These are phyloP conservation scores for Cercospora berteroae DNA, from an alignment of 2,329 filamentous ascomycete species.

Conservation along the genomic window DNA sequence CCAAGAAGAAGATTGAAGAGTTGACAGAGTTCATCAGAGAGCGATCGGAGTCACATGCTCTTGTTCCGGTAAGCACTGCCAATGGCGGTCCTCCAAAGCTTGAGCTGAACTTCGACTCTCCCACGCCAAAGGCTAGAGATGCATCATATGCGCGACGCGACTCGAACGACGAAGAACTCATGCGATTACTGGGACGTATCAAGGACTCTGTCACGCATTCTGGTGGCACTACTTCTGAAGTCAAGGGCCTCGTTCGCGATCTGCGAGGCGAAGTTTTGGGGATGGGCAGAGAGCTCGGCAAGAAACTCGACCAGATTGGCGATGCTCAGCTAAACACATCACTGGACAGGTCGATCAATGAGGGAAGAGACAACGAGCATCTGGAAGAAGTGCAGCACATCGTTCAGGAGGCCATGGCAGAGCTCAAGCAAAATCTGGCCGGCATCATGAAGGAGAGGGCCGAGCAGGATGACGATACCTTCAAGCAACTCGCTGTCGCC, in stretches of 20 bases:
- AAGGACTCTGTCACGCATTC: conserved; percentile 88
- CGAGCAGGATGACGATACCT: conserved; percentile 44
- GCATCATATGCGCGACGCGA: conserved; percentile 36
- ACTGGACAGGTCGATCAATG: conserved; percentile 45
- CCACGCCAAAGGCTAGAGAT: conserved; percentile 23
- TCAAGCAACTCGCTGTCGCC: conserved; percentile 45
- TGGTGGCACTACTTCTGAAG: conserved; percentile 84
- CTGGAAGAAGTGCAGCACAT: conserved; percentile 73
- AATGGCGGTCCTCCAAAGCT: conserved; percentile 39
- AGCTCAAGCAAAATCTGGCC: conserved; percentile 82
- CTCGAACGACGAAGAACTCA: conserved; percentile 65
- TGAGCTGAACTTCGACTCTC: conserved; percentile 38
- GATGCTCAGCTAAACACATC: conserved; percentile 33
- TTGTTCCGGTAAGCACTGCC: conserved; percentile 48
- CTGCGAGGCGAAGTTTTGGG: conserved; percentile 88
- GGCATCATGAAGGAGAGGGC: conserved; percentile 73
- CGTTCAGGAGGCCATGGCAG: conserved; percentile 74
- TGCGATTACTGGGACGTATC: conserved; percentile 78
- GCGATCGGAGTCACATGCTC: conserved; percentile 53
- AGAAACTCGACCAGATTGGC: conserved; percentile 72
- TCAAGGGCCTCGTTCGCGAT: conserved; percentile 86
- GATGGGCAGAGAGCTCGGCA: conserved; percentile 88
- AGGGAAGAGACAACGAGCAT: conserved; percentile 42
- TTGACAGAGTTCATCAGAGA: conserved; percentile 53
- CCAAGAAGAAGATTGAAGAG: conserved; percentile 64